phyloP scores from a whole-genome alignment of 2,329 filamentous ascomycete genomes.

The Rhynchosporium agropyri region DNA sequence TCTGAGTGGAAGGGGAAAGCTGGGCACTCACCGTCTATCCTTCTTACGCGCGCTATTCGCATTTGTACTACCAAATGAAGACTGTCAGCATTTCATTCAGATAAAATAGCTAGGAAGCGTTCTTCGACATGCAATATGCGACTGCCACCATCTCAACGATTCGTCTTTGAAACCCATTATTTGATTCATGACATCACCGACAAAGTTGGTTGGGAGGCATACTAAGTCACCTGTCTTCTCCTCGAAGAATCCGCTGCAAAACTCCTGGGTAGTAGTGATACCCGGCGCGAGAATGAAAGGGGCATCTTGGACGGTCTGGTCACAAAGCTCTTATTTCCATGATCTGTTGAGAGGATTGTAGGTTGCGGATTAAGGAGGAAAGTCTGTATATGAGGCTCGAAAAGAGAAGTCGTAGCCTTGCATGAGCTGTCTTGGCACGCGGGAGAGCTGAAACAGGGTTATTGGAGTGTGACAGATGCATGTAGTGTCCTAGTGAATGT shows the following conservation, averaged over 20 bases:
- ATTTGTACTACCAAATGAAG: slow-evolving; percentile 30
- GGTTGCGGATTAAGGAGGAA: background rate
- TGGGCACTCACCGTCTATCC: slow-evolving; percentile 35
- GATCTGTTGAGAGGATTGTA: slow-evolving; percentile 1
- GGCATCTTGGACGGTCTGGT: slow-evolving; percentile 30
- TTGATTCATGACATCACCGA: background rate
- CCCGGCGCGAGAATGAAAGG: slow-evolving; percentile 27
- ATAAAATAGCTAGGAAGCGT: no score
- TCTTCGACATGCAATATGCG: no score
- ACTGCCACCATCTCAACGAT: background rate
- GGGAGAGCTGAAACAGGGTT: slow-evolving; percentile 1
- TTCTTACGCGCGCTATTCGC: slow-evolving; percentile 40
- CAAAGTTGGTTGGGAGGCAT: background rate
- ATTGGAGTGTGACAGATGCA: background rate
- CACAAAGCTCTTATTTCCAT: slow-evolving; percentile 3
- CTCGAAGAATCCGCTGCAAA: slow-evolving; percentile 25
- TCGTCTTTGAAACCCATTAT: background rate
- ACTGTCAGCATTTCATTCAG: slow-evolving; percentile 17
- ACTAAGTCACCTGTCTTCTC: slow-evolving; percentile 29
- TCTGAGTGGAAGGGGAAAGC: background rate
- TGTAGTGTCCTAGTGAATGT: no score
- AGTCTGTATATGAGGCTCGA: background rate
- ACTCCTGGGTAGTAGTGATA: slow-evolving; percentile 33
- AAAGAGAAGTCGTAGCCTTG: slow-evolving; percentile 23
- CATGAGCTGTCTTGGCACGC: slow-evolving; percentile 11